Percentiles rank a stretch among this genome's conserved stretches.
phyloP scores from a whole-genome alignment of 2,329 filamentous ascomycete genomes.

The Monosporascus sp. region DNA sequence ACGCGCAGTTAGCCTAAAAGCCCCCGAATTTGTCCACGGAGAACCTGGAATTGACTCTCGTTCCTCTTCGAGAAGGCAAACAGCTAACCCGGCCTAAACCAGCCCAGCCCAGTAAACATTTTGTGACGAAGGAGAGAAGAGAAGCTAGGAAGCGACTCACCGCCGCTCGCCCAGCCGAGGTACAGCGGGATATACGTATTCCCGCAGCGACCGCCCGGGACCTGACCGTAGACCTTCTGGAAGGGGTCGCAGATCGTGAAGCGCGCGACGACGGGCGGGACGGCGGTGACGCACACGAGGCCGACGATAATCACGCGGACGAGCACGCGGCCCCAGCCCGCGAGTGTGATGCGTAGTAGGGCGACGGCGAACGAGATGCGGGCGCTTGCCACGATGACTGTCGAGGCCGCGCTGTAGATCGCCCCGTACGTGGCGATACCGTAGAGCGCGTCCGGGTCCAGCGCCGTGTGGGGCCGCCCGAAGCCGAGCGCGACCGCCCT shows the following conservation, averaged over 20 bases:
- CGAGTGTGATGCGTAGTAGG: background rate
- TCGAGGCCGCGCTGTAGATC: background rate
- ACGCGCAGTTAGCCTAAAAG: background rate
- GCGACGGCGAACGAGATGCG: slow-evolving; percentile 3
- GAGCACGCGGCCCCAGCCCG: background rate
- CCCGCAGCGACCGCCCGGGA: background rate
- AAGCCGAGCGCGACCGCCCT: background rate
- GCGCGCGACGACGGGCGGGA: background rate
- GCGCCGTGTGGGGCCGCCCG: background rate
- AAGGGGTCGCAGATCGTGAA: slow-evolving; percentile 1
- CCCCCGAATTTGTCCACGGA: background rate
- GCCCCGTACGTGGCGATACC: slow-evolving; percentile 1
- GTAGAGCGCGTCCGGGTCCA: background rate
- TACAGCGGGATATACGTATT: slow-evolving; percentile 4
- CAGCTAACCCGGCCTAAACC: no score
- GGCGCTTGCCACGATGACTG: background rate
- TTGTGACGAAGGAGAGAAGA: no score
- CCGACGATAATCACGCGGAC: background rate
- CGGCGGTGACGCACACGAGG: slow-evolving; percentile 1
- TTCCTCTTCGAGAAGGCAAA: background rate
- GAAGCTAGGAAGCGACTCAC: background rate
- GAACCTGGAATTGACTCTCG: background rate
- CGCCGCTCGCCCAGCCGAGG: slow-evolving; percentile 4
- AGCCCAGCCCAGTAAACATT: no score
- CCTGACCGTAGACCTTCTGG: background rate